phyloP scores from a whole-genome alignment of 148 eudicot species.

The Chenopodium berlandieri region DNA sequence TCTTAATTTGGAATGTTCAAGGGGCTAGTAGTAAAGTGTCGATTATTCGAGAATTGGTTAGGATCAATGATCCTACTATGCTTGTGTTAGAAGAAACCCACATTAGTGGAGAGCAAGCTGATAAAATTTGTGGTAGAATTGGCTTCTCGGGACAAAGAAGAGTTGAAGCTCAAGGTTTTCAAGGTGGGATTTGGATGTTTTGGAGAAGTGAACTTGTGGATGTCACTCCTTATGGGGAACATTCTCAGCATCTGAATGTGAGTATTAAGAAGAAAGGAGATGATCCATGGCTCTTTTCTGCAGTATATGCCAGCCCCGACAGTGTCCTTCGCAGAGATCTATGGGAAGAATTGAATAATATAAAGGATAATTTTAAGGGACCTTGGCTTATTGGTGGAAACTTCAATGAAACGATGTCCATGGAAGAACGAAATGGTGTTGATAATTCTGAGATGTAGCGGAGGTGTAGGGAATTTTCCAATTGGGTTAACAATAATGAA shows the following conservation, averaged over 20 bases:
- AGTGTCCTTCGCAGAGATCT: neutral
- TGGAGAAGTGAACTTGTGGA: neutral
- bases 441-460: neutral
- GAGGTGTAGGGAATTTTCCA: neutral
- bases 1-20: constrained; percentile 11
- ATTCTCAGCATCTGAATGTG: neutral
- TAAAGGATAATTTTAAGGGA: rapidly evolving
- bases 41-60: neutral
- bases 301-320: constrained; percentile 2
- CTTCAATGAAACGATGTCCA: neutral
- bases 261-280: neutral
- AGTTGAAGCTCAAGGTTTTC: constrained; percentile 3
- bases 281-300: neutral
- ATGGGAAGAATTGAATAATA: neutral
- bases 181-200: neutral
- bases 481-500: neutral
- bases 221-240: neutral
- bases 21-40: neutral
- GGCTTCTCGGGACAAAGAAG: neutral
- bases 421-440: neutral
- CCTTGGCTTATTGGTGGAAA: neutral
- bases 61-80: neutral
- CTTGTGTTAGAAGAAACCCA: neutral
- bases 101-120: neutral
- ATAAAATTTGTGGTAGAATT: neutral